Conservation (phyloP, 1,284 basidiomycete genomes). For the Thelephora terrestris region DNA sequence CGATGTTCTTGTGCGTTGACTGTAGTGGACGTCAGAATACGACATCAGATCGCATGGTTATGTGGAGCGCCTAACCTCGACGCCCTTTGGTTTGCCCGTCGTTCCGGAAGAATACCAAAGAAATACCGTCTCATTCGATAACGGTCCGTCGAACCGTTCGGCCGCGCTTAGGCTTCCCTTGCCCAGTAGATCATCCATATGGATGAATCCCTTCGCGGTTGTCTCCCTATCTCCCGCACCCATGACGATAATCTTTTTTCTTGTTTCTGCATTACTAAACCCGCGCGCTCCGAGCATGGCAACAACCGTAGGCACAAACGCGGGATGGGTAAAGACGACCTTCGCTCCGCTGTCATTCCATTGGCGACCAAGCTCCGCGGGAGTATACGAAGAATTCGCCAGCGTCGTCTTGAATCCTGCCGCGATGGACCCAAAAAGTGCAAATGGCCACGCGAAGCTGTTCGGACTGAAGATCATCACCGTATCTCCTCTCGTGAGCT, state of each 20-base stretch:
- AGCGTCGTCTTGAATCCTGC: slow-evolving; percentile 22
- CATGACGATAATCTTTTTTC: slow-evolving; percentile 17
- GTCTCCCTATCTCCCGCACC: neutral
- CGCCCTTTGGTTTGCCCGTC: slow-evolving; percentile 31
- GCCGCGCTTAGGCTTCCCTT: slow-evolving; percentile 9
- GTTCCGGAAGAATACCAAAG: slow-evolving; percentile 45
- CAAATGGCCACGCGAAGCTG: slow-evolving; percentile 32
- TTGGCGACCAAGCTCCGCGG: slow-evolving; percentile 19
- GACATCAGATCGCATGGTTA: too few species aligned
- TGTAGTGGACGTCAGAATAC: neutral
- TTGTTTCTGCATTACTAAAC: slow-evolving; percentile 15
- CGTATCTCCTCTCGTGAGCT: slow-evolving; percentile 28
- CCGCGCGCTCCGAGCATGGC: slow-evolving; percentile 21
- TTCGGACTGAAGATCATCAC: slow-evolving; percentile 29
- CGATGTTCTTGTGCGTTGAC: neutral
- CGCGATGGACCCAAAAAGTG: slow-evolving; percentile 25
- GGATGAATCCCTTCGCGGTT: slow-evolving; percentile 5
- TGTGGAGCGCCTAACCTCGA: slow-evolving; percentile 20
- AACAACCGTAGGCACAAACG: slow-evolving; percentile 22
- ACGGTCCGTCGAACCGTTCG: slow-evolving; percentile 10
- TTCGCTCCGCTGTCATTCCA: slow-evolving; percentile 28
- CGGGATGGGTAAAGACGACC: slow-evolving; percentile 32
- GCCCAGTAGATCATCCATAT: slow-evolving; percentile 8
- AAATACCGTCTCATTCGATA: slow-evolving; percentile 25
- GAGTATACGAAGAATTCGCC: slow-evolving; percentile 26